Conservation (phyloP, 2,329 filamentous ascomycete species). For the Penicillium olsonii region DNA sequence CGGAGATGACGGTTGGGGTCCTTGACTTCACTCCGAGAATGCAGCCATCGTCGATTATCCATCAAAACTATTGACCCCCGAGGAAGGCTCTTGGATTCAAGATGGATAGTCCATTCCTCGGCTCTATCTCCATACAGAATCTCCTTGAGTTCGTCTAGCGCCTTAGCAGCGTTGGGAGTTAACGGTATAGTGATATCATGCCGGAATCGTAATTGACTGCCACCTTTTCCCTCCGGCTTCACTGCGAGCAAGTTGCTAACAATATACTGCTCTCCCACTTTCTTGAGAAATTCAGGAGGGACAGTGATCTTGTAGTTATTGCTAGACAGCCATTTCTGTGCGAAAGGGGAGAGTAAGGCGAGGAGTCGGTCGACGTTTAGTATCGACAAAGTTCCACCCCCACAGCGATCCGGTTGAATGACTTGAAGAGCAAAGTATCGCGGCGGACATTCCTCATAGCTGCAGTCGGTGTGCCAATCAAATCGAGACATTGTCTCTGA, state of each 20-base stretch:
- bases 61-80: constrained; percentile 3
- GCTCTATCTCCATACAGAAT: constrained; percentile 11
- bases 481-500: constrained; percentile 47
- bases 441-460: constrained; percentile 42
- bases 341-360: constrained; percentile 25
- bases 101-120: constrained; percentile 19
- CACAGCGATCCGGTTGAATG: constrained; percentile 42
- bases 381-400: constrained; percentile 44
- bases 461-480: constrained; percentile 49
- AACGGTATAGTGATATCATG: constrained; percentile 33
- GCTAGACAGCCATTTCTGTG: constrained; percentile 22
- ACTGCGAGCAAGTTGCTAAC: constrained; percentile 24
- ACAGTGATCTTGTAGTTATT: constrained; percentile 37
- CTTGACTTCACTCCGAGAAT: too few relatives aligned
- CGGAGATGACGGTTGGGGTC: too few relatives aligned
- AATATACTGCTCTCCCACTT: constrained; percentile 12
- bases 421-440: constrained; percentile 47
- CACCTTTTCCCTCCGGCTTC: background rate
- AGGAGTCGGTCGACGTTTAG: constrained; percentile 36
- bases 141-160: constrained; percentile 32
- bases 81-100: constrained; percentile 16
- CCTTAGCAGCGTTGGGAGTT: constrained; percentile 24
- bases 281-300: constrained; percentile 36
- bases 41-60: background rate
- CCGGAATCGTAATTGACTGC: constrained; percentile 16